These are phyloP conservation scores for Saccharomycopsis synnaedendra DNA, from an alignment of 805 yeast genomes.

Conservation along the genomic window DNA sequence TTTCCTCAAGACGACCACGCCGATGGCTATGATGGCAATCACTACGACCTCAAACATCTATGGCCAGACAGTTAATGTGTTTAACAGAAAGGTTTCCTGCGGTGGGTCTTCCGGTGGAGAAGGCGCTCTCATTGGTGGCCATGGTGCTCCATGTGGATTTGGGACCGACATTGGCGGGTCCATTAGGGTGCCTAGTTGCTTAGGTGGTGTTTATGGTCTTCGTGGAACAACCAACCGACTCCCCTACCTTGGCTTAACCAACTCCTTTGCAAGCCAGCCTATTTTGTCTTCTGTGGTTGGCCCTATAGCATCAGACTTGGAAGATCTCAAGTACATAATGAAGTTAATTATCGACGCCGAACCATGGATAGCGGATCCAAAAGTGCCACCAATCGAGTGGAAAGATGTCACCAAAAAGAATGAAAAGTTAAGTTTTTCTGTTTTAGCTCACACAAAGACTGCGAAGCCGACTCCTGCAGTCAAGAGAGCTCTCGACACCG, in stretches of 20 bases:
- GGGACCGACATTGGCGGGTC: conserved; percentile 71
- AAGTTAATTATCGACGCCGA: conserved; percentile 27
- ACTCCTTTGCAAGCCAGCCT: conserved; percentile 25
- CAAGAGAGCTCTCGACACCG: conserved; percentile 29
- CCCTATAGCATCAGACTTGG: conserved; percentile 23
- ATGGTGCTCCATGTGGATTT: conserved; percentile 50
- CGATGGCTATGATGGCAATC: conserved; percentile 60
- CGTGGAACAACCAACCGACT: conserved; percentile 51
- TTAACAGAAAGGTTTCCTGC: conserved; percentile 44
- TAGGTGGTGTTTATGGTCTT: conserved; percentile 48
- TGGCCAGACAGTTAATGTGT: conserved; percentile 49
- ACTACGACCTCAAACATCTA: conserved; percentile 50
- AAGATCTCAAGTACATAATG: conserved; percentile 25
- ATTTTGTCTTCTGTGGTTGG: conserved; percentile 26
- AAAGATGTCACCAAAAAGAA: conserved; percentile 18
- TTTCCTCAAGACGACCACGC: conserved; percentile 56
- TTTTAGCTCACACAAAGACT: conserved; percentile 32
- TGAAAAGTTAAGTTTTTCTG: conserved; percentile 33
- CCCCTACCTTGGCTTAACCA: conserved; percentile 20
- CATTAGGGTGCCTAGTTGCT: conserved; percentile 59
- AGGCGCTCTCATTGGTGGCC: conserved; percentile 49
- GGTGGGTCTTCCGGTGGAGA: conserved; percentile 76
- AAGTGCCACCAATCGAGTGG: conserved; percentile 42
- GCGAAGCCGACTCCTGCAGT: conserved; percentile 49
- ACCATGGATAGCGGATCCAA: conserved; percentile 41